These are phyloP conservation scores for Sclerotinia sclerotiorum DNA, from an alignment of 2,329 filamentous ascomycete species.

Conservation along the genomic window DNA sequence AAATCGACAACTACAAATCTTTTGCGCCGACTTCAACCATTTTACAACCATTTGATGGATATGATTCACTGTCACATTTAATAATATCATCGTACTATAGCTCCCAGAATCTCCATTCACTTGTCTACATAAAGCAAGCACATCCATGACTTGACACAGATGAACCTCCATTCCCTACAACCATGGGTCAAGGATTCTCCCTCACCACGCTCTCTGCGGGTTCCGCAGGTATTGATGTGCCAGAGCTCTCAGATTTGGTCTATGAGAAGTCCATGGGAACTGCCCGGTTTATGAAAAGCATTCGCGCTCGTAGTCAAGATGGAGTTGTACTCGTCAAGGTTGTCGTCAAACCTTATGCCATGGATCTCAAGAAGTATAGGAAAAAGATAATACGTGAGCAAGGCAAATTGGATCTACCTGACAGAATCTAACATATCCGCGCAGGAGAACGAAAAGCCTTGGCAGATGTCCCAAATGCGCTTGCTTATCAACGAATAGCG, in stretches of 20 bases:
- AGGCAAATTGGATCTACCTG: not conserved
- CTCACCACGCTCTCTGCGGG: slow-evolving; percentile 88
- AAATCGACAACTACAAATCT: not conserved
- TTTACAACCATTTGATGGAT: not conserved
- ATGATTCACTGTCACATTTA: not conserved
- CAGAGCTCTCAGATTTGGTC: slow-evolving; percentile 83
- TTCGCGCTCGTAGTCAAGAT: slow-evolving; percentile 84
- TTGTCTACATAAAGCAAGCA: not conserved
- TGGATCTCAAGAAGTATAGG: slow-evolving; percentile 78
- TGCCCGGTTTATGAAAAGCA: slow-evolving; percentile 94
- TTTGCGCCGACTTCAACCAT: not conserved
- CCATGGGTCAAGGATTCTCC: slow-evolving; percentile 96
- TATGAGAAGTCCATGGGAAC: slow-evolving; percentile 93
- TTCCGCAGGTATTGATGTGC: slow-evolving; percentile 88
- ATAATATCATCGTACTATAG: not conserved
- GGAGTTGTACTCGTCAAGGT: slow-evolving; percentile 93
- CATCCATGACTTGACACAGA: slow-evolving; percentile 36
- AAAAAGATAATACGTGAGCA: slow-evolving; percentile 70
- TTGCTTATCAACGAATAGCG: slow-evolving; percentile 85
- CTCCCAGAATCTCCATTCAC: not conserved
- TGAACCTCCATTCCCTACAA: slow-evolving; percentile 36
- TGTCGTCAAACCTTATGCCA: slow-evolving; percentile 86
- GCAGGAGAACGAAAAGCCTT: slow-evolving; percentile 79
- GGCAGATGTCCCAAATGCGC: slow-evolving; percentile 82
- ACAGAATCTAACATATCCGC: slow-evolving; percentile 26